Base-by-base conservation (phyloP, 1,284 basidiomycete genomes). In the Irpex sp. region DNA sequence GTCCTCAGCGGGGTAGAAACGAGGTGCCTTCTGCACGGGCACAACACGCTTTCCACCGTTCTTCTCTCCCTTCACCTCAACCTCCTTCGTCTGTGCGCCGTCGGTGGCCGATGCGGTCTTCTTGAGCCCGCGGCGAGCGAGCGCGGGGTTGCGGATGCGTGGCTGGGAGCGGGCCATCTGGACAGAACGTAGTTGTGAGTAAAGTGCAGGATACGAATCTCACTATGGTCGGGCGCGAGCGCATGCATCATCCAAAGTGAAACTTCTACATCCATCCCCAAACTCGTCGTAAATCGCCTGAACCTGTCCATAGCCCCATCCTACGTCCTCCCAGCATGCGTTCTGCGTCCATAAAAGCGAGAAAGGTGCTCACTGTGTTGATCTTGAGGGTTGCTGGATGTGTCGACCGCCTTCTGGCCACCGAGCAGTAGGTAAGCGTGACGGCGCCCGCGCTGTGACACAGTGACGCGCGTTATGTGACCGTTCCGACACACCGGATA, bases 1-100 rank as follows among this genome's bases (percentile, higher is more conserved):
- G 77, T 98, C 97, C 78, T 99, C 97, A 68, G 95, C 93, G 62
- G 97, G 95, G 85, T 98, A 99, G 89, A 92, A 98, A 75, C 94
- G 93, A 62, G 93, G 84, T 59, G 95, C 95, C 82, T 98, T 98
- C 68, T 81, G 73, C 54, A 89, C 89, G 72, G 96, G 91, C 74
- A 95, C 86, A 65, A 91, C 79, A 78, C 97, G 94, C 75, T 90
- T 93, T 74, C 86, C 83, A 70, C 94, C 93, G 80, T 98, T 98
- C 83, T 94, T 96, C 73, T 88, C 91, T 70, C 95, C 95, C 68
- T 92, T 90, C 69, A 98, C 83, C 68, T 83, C 78, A 76, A 94
- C 93, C 85, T 97, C 94, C 76, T 89, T 88, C 75, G 82, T 80
- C 60, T 81, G 81, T 63, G 89, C 79, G 59, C 79, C 72, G 68